These are phyloP conservation scores for Lepraria neglecta DNA, from an alignment of 495 filamentous ascomycete genomes.

Conservation along the genomic window DNA sequence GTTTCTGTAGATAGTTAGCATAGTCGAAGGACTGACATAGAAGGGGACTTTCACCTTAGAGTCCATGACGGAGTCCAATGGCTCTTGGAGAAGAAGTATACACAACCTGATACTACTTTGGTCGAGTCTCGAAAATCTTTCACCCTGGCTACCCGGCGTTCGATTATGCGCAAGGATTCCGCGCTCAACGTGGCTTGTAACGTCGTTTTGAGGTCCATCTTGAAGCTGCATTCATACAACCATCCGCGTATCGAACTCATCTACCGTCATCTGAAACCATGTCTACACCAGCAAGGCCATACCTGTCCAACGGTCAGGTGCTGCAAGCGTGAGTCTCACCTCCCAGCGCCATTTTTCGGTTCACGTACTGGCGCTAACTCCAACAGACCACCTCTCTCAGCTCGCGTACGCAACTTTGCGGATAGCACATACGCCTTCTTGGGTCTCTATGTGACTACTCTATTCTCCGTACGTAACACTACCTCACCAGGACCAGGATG, in stretches of 20 bases:
- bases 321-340: conserved; percentile 20
- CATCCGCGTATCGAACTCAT: not conserved
- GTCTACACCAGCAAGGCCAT: conserved; percentile 26
- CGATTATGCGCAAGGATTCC: not conserved
- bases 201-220: not conserved
- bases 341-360: not conserved
- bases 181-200: not conserved
- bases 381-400: conserved; percentile 29
- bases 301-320: conserved; percentile 29
- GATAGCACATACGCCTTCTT: conserved; percentile 25
- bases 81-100: not conserved
- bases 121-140: not conserved
- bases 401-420: conserved; percentile 26
- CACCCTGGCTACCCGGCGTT: conserved; percentile 9
- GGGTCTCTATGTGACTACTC: conserved; percentile 30
- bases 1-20: conserved; percentile 13
- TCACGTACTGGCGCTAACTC: not conserved
- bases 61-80: not conserved
- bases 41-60: conserved; percentile 8
- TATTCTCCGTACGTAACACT: conserved; percentile 27
- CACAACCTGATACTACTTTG: no score
- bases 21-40: not conserved
- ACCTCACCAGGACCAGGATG: not conserved
- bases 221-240: no score
- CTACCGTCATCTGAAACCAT: conserved; percentile 5